Evolutionary conservation across 108 stramenopile species (phyloP).

Genomic region (Nannochloropsis gaditana): DNA sequence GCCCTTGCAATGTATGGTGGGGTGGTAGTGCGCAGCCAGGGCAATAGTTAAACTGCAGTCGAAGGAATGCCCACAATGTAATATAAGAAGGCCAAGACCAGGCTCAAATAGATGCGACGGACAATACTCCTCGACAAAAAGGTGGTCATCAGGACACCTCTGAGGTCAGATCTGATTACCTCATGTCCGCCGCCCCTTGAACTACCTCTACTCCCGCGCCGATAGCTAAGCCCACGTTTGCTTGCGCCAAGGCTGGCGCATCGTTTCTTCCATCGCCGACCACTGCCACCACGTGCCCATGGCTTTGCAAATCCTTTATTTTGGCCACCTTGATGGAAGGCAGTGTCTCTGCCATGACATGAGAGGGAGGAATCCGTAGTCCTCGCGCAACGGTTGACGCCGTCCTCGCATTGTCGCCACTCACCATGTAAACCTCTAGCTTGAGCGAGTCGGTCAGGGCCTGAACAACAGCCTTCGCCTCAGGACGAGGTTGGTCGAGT

Average conservation of each 20-base stretch:
- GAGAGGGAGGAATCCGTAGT: constrained; percentile 62
- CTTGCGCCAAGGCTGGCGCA: constrained; percentile 78
- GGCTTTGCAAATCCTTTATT: too few relatives aligned
- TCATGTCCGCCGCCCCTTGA: too few relatives aligned
- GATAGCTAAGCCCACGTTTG: constrained; percentile 89
- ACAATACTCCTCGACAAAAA: too few relatives aligned
- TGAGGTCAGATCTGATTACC: too few relatives aligned
- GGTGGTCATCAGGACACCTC: too few relatives aligned
- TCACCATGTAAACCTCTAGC: constrained; percentile 88
- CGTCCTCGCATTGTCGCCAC: constrained; percentile 83
- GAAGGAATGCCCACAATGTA: too few relatives aligned
- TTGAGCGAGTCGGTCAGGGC: constrained; percentile 62
- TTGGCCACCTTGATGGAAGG: constrained; percentile 65
- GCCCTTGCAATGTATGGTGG: too few relatives aligned
- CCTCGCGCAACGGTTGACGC: constrained; percentile 71
- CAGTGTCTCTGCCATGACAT: constrained; percentile 76
- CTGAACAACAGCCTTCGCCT: constrained; percentile 55
- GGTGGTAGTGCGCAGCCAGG: too few relatives aligned
- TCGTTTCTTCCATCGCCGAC: constrained; percentile 99
- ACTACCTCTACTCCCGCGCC: constrained; percentile 94
- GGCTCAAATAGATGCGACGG: too few relatives aligned
- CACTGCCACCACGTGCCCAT: constrained; percentile 59
- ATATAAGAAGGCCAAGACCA: too few relatives aligned
- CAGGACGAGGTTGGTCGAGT: constrained; percentile 53
- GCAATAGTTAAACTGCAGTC: too few relatives aligned